Percentiles rank a stretch among this genome's conserved stretches.
phyloP scores from a whole-genome alignment of 805 yeast genomes.

The Blastobotrys chiropterorum region DNA sequence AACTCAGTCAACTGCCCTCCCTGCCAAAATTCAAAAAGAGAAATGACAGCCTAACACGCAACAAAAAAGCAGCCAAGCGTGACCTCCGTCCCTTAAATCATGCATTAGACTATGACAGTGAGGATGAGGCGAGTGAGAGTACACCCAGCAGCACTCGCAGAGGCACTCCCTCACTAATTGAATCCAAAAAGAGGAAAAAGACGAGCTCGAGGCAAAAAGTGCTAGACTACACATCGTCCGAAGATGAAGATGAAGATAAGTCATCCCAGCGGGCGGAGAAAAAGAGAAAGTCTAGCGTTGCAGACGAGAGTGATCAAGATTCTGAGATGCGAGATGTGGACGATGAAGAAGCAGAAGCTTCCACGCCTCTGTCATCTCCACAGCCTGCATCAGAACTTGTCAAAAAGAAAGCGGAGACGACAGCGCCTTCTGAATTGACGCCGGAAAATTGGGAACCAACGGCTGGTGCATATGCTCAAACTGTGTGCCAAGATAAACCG shows the following conservation, averaged over 20 bases:
- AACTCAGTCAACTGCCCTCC: neutral
- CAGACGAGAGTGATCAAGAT: slow-evolving; percentile 15
- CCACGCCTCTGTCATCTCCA: too few species aligned
- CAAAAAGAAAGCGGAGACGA: slow-evolving; percentile 10
- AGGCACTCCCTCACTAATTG: slow-evolving; percentile 11
- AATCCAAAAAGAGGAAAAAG: neutral
- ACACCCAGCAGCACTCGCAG: slow-evolving; percentile 7
- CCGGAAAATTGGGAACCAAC: slow-evolving; percentile 38
- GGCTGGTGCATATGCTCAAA: slow-evolving; percentile 39
- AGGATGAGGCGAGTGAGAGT: slow-evolving; percentile 19
- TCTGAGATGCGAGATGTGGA: neutral
- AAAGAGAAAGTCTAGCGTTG: slow-evolving; percentile 13
- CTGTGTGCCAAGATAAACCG: slow-evolving; percentile 46
- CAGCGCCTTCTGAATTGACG: neutral
- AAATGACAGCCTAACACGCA: slow-evolving; percentile 10
- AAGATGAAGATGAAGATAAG: slow-evolving; percentile 36
- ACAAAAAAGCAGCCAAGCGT: slow-evolving; percentile 10
- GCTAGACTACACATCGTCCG: slow-evolving; percentile 43
- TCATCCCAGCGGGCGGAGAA: slow-evolving; percentile 23
- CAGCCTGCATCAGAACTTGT: neutral
- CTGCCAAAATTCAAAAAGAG: slow-evolving; percentile 26
- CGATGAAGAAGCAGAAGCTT: too few species aligned
- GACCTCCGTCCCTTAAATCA: slow-evolving; percentile 28
- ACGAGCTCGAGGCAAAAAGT: neutral
- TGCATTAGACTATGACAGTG: slow-evolving; percentile 23